Evolutionary conservation across 495 filamentous ascomycete genomes (phyloP), one percentile per base, ranked within the genome.

Genomic region (Aspergillus carlsbadensis): DNA sequence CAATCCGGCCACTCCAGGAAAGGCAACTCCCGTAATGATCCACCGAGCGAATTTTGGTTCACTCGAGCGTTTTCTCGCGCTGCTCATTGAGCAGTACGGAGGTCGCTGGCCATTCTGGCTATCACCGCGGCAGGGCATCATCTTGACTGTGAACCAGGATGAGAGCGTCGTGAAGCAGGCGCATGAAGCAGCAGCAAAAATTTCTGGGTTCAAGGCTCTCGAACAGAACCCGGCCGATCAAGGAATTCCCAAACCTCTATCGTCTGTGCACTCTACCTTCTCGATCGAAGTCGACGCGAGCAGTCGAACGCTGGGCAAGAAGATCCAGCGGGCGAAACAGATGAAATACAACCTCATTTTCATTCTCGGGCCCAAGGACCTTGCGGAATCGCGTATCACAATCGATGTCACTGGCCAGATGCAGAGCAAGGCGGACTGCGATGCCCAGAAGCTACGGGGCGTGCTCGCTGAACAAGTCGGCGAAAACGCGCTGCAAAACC

Each of bases 51-150:
- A 96, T 34, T 78, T 96, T 45, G 92, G 92, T 13, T 93, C 89
- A 1, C 73, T 96, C 17, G 92, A 97, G 71, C 79, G 92, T 18
- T 87, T 96, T 54, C 84, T 96, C 74, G 92, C 92, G 10, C 71
- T 97, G 26, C 71, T 96, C 33, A 92, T 96, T 52, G 92, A 96
- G 70, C 85, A 91, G 43, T 87, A 92, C 62, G 78, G 84, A 20
- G 91, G 91, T 3, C 83, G 79, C 52, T 95, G 89, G 85, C 92
- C 92, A 5, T 92, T 96, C 68, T 97, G 92, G 92, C 74, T 97
- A 24, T 92, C 89, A 39, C 92, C 92, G 2, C 82, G 85, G 6
- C 92, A 94, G 65, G 84, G 83, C 24, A 84, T 90, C 42, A 82
- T 97, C 41, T 61, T 96, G 39, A 91, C 91, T 0, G 83, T 96